phyloP scores from a whole-genome alignment of 257 asterid genomes.

The Coffea eugenioides region DNA sequence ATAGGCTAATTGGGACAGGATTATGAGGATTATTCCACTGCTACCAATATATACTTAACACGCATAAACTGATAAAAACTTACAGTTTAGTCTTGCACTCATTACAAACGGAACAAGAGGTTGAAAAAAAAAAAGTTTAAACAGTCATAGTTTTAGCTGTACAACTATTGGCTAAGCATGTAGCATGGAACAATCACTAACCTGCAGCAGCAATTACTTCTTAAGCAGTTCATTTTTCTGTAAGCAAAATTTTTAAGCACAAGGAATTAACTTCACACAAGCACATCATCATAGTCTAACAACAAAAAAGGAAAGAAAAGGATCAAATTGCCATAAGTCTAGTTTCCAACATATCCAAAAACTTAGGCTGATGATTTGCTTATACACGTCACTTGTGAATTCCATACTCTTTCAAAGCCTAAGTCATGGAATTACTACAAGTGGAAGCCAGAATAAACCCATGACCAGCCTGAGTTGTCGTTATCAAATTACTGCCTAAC shows the following conservation, averaged over 20 bases:
- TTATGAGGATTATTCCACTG: background rate
- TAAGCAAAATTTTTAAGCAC: background rate
- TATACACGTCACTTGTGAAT: background rate
- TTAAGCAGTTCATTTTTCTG: background rate
- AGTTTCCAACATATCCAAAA: background rate
- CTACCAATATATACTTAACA: background rate
- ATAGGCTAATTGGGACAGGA: background rate
- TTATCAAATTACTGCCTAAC: background rate
- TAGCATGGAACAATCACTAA: background rate
- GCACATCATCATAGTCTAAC: background rate
- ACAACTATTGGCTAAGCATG: background rate
- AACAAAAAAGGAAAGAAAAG: conserved; percentile 2
- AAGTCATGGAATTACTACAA: background rate
- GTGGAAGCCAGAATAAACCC: background rate
- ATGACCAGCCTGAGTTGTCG: background rate
- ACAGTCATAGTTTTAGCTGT: background rate
- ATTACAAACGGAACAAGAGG: background rate
- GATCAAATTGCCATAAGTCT: background rate
- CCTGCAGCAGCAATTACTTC: background rate
- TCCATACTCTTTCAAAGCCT: background rate
- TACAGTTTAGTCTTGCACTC: background rate
- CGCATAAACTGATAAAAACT: background rate
- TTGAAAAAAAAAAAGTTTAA: background rate
- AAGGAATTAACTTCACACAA: background rate
- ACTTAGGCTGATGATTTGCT: background rate